Conservation (phyloP, 2,329 filamentous ascomycete genomes). For the Tolypocladium paradoxum region DNA sequence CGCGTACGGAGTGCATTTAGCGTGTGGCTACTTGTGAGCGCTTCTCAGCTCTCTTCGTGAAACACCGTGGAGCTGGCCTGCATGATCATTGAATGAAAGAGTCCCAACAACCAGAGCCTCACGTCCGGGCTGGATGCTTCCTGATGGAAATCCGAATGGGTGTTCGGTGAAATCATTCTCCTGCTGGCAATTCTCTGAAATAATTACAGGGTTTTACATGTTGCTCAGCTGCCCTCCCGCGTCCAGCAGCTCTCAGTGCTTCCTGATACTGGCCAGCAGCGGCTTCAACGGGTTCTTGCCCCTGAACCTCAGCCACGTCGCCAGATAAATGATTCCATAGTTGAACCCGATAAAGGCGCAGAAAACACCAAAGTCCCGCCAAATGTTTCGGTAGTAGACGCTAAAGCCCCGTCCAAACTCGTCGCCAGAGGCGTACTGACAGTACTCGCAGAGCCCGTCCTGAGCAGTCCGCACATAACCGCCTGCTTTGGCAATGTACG, state of each 20-base stretch:
- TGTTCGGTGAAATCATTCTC: too few species aligned
- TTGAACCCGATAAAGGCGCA: conserved; percentile 56
- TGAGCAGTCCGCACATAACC: conserved; percentile 50
- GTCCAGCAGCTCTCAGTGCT: neutral
- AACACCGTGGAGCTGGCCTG: too few species aligned
- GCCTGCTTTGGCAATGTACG: conserved; percentile 40
- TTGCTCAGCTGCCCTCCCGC: neutral
- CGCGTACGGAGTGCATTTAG: too few species aligned
- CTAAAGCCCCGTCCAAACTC: conserved; percentile 50
- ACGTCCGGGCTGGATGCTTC: too few species aligned
- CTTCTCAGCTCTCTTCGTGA: too few species aligned
- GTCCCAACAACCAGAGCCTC: too few species aligned
- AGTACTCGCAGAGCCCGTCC: conserved; percentile 51
- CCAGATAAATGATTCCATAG: conserved; percentile 29
- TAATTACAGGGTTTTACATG: neutral
- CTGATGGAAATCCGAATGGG: too few species aligned
- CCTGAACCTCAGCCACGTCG: conserved; percentile 28
- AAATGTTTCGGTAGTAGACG: conserved; percentile 48
- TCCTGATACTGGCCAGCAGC: conserved; percentile 13
- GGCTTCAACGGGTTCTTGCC: conserved; percentile 26
- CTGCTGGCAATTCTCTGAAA: neutral
- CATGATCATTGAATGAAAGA: too few species aligned
- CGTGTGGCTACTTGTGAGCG: too few species aligned
- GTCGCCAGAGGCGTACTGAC: conserved; percentile 50
- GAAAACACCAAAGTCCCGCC: conserved; percentile 57